Evolutionary conservation across 768 basidiomycete species (phyloP), one percentile per base, ranked within the genome.

Genomic region (Leucocoprinus birnbaumii): DNA sequence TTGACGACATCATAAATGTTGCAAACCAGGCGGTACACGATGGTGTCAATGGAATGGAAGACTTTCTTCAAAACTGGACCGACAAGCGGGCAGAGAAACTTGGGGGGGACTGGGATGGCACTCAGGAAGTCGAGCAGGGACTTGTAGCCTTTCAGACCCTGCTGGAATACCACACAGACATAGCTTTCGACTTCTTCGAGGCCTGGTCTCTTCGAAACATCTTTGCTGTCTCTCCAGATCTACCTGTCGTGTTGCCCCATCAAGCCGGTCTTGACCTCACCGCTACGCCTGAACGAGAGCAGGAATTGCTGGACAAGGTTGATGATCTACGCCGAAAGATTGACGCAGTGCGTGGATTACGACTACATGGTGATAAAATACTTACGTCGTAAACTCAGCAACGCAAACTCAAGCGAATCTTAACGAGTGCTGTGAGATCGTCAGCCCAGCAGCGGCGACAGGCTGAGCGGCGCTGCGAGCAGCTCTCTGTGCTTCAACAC

Each of bases 181-280:
- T 91, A 43, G 94, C 93, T 0, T 91, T 95, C 57, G 94, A 97
- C 67, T 89, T 87, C 65, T 91, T 97, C 62, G 93, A 94, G 70
- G 86, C 85, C 0, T 96, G 94, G 93, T 86, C 84, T 10, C 68
- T 94, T 63, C 76, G 92, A 40, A 97, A 96, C 69, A 88, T 94
- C 54, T 96, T 96, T 62, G 81, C 84, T 49, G 78, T 94, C 14
- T 82, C 86, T 0, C 74, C 80, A 2, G 83, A 85, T 57, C 63
- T 91, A 31, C 85, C 85, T 0, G 71, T 92, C 27, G 83, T 92
- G 13, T 77, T 85, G 3, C 88, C 88, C 2, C 90, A 91, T 63
- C 93, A 95, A 54, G 77, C 78, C 49, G 80, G 82, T 0, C 71
- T 93, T 26, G 80, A 93, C 68, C 75, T 95, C 51, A 79, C 80